These are phyloP conservation scores for Tylopilus rubrobrunneus DNA, from an alignment of 768 basidiomycete genomes.

Conservation along the genomic window DNA sequence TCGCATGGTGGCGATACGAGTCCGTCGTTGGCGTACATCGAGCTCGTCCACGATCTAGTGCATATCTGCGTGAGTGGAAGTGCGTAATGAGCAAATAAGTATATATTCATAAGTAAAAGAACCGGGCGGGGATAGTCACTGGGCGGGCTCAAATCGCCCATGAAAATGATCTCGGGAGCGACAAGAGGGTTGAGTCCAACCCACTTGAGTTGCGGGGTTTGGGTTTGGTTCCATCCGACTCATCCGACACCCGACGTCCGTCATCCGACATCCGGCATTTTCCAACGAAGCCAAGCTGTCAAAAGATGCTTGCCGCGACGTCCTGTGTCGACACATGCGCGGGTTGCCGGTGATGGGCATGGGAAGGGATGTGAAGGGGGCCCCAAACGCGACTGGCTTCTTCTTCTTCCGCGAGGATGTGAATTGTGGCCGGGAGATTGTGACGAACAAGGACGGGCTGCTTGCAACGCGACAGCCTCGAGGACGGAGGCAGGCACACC, in stretches of 20 bases:
- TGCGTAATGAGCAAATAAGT: slow-evolving; percentile 3
- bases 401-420: slow-evolving; percentile 14
- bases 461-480: slow-evolving; percentile 33
- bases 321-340: neutral
- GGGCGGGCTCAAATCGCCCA: slow-evolving; percentile 9
- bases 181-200: slow-evolving; percentile 12
- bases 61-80: neutral
- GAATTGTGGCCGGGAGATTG: slow-evolving; percentile 12
- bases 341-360: slow-evolving; percentile 2
- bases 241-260: slow-evolving; percentile 7
- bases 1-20: slow-evolving; percentile 13
- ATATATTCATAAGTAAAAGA: slow-evolving; percentile 15
- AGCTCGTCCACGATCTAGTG: slow-evolving; percentile 9
- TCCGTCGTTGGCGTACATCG: slow-evolving; percentile 11
- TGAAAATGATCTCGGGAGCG: slow-evolving; percentile 26
- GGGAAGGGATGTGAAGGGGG: neutral
- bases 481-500: slow-evolving; percentile 31
- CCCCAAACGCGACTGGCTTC: slow-evolving; percentile 14
- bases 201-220: neutral
- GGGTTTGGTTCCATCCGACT: slow-evolving; percentile 3
- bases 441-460: slow-evolving; percentile 14
- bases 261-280: slow-evolving; percentile 11
- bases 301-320: neutral
- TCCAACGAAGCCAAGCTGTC: slow-evolving; percentile 10
- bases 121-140: slow-evolving; percentile 16